Evolutionary conservation across 2,329 filamentous ascomycete genomes (phyloP).

Genomic region (Fusarium begoniae): DNA sequence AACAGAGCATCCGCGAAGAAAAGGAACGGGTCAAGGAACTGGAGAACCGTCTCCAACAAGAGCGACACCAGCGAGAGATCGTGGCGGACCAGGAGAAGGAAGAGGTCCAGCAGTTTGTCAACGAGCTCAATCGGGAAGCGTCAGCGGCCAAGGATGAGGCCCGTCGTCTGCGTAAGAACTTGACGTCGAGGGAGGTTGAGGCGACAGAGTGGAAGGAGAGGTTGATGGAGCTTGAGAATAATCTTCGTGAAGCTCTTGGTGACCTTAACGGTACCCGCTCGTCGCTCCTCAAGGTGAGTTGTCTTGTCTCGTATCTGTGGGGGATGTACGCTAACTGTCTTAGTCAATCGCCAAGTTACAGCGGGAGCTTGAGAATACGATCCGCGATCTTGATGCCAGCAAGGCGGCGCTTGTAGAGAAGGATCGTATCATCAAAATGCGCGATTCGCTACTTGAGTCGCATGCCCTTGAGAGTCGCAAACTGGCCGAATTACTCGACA

Average conservation of each 20-base stretch:
- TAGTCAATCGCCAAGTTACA: conserved; percentile 88
- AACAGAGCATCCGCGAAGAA: conserved; percentile 83
- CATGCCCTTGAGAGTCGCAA: conserved; percentile 88
- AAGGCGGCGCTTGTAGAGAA: conserved; percentile 87
- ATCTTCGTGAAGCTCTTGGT: conserved; percentile 85
- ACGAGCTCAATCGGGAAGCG: conserved; percentile 88
- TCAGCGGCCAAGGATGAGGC: conserved; percentile 86
- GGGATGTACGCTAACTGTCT: conserved; percentile 22
- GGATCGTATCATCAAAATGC: conserved; percentile 87
- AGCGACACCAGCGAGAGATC: conserved; percentile 86
- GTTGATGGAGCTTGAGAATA: conserved; percentile 88
- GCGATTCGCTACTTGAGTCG: conserved; percentile 87
- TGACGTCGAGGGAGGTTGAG: conserved; percentile 87
- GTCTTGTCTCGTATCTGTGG: neutral
- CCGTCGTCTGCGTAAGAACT: conserved; percentile 80
- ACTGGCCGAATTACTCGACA: conserved; percentile 87
- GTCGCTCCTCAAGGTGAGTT: conserved; percentile 77
- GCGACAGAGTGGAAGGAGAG: conserved; percentile 91
- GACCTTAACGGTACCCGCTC: conserved; percentile 88
- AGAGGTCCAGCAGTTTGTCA: conserved; percentile 91
- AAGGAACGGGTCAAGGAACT: conserved; percentile 78
- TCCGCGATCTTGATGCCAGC: conserved; percentile 81
- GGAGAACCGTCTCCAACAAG: conserved; percentile 78
- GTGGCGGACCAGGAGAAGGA: conserved; percentile 91
- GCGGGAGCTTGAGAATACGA: conserved; percentile 84